Percentiles rank a stretch among this genome's conserved stretches.
phyloP scores from a whole-genome alignment of 164 flowering plant species.

The Warburgia ugandensis region DNA sequence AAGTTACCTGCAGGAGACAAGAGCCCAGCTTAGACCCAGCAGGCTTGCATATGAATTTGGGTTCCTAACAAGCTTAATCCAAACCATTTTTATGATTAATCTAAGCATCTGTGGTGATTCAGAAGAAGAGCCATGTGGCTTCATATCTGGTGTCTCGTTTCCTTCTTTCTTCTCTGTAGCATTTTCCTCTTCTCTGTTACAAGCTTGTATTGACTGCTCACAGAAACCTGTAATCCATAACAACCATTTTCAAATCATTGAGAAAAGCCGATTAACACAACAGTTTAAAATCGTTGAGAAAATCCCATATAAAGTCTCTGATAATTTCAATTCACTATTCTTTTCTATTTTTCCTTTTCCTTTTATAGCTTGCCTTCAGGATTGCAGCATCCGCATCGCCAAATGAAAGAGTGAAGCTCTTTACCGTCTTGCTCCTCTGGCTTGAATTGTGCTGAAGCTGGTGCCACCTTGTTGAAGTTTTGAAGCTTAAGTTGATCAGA shows the following conservation, averaged over 20 bases:
- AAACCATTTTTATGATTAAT: slow-evolving; percentile 26
- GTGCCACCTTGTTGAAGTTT: slow-evolving; percentile 16
- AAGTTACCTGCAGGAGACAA: slow-evolving; percentile 25
- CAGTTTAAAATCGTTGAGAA: not conserved
- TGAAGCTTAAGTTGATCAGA: slow-evolving; percentile 8
- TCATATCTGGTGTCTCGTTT: not conserved
- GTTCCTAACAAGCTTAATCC: slow-evolving; percentile 31
- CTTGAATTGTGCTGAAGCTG: slow-evolving; percentile 13
- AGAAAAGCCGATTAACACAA: not conserved
- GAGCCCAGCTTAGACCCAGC: slow-evolving; percentile 33
- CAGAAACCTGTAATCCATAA: slow-evolving; percentile 10
- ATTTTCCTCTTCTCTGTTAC: slow-evolving; percentile 13
- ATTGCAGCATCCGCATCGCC: slow-evolving; percentile 24
- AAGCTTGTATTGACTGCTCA: slow-evolving; percentile 17
- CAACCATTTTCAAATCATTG: not conserved
- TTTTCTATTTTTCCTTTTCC: not conserved
- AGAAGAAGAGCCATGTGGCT: not conserved
- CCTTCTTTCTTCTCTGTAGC: not conserved
- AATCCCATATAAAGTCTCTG: too few relatives aligned
- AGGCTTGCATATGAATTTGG: slow-evolving; percentile 41
- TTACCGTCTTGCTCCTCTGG: slow-evolving; percentile 20
- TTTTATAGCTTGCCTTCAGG: slow-evolving; percentile 17
- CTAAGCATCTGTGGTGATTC: slow-evolving; percentile 15
- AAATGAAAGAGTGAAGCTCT: slow-evolving; percentile 24
- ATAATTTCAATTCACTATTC: not conserved